Base-by-base conservation (phyloP, 306 rosid species). In the Quercus gilva region DNA sequence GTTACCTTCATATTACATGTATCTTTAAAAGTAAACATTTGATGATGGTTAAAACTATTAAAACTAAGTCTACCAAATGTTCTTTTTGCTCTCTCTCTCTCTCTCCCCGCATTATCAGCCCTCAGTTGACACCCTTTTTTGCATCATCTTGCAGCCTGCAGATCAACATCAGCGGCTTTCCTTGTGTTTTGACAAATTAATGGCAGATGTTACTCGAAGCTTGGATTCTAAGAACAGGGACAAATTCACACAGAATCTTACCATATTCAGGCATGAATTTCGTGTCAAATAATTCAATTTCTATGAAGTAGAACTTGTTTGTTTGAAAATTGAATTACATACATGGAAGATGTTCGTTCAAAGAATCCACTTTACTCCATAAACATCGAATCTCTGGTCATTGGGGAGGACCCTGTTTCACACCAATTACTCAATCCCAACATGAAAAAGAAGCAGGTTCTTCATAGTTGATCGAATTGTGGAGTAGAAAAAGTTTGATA, bases 211-310 rank as follows among this genome's bases (percentile, higher is more conserved):
- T 18, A 88, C 92, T 55, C 85, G 92, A 78, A 86, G 88, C 79
- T 84, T 88, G 86, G 92, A 88, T 77, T 86, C 92, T 31, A 88
- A 88, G 78, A 88, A 86, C 85, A 74, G 88, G 74, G 92, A 88
- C 83, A 88, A 88, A 77, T 88, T 88, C 78, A 85, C 92, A 43
- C 92, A 88, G 82, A 88, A 88, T 78, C 75, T 88, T 73, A 86
- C 92, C 14, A 69, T 71, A 74, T 88, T 86, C 83, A 84, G 92
- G 85, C 87, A 86, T 35, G 92, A 88, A 19, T 88, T 88, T 71
- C 92, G 88, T 14, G 78, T 84, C 69, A 88, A 88, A 70, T 88
- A 86, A 74, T 55, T 77, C 25, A n/a, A 18, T 17, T 63, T 55
- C 55, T 58, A 71, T 71, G 51, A 71, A 9, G 74, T 10, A 21